Evolutionary conservation across 179 eudicot genomes (phyloP), one percentile per base, ranked within the genome.

Genomic region (Beta corolliflora): DNA sequence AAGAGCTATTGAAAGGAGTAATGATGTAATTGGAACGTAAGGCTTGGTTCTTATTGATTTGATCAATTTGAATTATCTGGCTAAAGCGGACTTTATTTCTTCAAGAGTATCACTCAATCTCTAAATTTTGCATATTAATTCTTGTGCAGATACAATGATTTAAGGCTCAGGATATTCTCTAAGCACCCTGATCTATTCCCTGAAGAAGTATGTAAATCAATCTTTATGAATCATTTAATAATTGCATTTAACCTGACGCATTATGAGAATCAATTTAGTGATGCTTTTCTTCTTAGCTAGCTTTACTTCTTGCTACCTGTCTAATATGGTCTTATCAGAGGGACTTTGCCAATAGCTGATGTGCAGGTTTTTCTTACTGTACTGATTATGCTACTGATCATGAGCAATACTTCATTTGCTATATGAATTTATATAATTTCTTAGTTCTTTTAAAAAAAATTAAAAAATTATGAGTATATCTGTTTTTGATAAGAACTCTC

Each of bases 1-100:
- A 81, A 88, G 99, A 50, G 99, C 99, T n/a, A 92, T 94, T 82
- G 97, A 94, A 86, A 92, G 98, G 89, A 89, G 94, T 81, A 91
- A 89, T 71, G 87, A 90, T 83, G 98, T 95, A 72, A 89, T 86
- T 81, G 99, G 98, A 87, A 95, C 99, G 98, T 95, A 92, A 65
- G 95, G 9, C 58, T 56, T 71, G 72, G 25, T 77, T 75, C 50
- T 79, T 69, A 21, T 67, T 4, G 21, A 59, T n/a, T 48, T 77
- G 54, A 7, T 25, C 73, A 7, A 52, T 54, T 52, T 44, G 11
- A 58, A 69, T 44, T 54, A 7, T 67, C 41, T 56, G 52, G 76
- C 18, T 12, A 13, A 25, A 21, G 59, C 11, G 23, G 67, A 54
- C 65, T 66, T 18, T 50, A 2, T 36, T 36, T 44, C 11, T 71